Base-by-base conservation (phyloP, 306 rosid species). In the Psophocarpus tetragonolobus region DNA sequence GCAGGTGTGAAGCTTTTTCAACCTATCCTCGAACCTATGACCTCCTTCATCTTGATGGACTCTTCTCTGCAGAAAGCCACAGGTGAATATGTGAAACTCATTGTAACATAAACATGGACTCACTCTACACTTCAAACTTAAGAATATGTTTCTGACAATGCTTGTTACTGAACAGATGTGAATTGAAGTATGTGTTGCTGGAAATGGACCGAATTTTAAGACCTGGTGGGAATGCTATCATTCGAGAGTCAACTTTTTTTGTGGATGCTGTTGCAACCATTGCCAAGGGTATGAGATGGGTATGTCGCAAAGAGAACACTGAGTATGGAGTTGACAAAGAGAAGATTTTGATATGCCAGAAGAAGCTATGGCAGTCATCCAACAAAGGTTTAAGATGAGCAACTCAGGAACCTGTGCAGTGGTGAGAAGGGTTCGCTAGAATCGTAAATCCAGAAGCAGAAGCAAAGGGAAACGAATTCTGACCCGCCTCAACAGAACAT, bases 1-100 rank as follows among this genome's bases (percentile, higher is more conserved):
- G 74, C 85, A 96, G 99, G 99, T 96, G 99, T 62, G 99, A 96
- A 75, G 96, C 98, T 21, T 96, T 96, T 82, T 96, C 99, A 11
- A 96, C 99, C 5, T 96, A 96, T 80, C 99, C 99, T 56, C 82
- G 99, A 64, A 96, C 99, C 8, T 96, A 96, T 68, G 99, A 96
- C 83, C 94, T 96, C 44, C 96, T 96, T 77, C 97, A 96, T 86
- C 87, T 93, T 53, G 98, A 96, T 84, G 96, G 97, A 77, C 91
- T 90, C 78, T 96, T 96, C 85, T 83, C 93, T 23, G 90, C 91
- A 5, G 99, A 96, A 91, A 89, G 90, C 82, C 97, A 96, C 75
- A 96, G 99, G 99, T 96, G 84, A 82, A 4, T 61, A 35, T n/a
- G 9, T 32, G 15, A 54, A 54, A 62, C 42, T 81, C 20, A 18